Evolutionary conservation across 805 yeast species (phyloP), one percentile per base, ranked within the genome.

Genomic region (Saturnispora besseyi): DNA sequence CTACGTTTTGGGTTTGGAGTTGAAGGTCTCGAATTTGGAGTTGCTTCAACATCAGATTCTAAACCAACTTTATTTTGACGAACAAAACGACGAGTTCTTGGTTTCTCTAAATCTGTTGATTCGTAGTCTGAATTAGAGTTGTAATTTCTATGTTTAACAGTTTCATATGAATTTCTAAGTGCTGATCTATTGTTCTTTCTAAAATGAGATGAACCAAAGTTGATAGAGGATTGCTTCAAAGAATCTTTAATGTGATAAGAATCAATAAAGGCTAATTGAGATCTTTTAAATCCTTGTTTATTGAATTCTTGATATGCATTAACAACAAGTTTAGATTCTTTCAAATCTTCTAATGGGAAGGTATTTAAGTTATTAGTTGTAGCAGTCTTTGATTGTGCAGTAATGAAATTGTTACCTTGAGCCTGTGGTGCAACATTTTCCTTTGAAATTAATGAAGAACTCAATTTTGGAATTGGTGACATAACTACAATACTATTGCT

Each of bases 11-110:
- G 44, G 3, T 29, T 26, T 21, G 45, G 77, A 64, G 60, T 66
- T 49, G 62, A 63, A 52, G 68, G 65, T 44, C 64, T 57, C 11
- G 67, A 54, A 30, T 56, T 48, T 11, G 45, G 55, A 31, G 70
- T 61, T 8, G 53, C 13, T 18, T 49, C 57, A 29, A 58, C 62
- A 41, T 62, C 64, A 41, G 65, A 55, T 50, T 68, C 68, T 33
- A 65, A 51, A 7, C 62, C 60, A 38, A 54, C 59, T 8, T 68
- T 59, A 12, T 63, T 54, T 34, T 52, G 55, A 45, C 55, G 49
- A 7, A 70, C 75, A 33, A 73, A 65, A 59, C 84, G 73, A 67
- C 85, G 75, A 1, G 86, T 80, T 67, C 84, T 74, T 34, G 80
- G 75, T 58, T 77, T 73, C 48, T 77, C 82, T 13, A 68, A 69